These are phyloP conservation scores for Aspergillus japonicus DNA, from an alignment of 2,329 filamentous ascomycete species.

Conservation along the genomic window DNA sequence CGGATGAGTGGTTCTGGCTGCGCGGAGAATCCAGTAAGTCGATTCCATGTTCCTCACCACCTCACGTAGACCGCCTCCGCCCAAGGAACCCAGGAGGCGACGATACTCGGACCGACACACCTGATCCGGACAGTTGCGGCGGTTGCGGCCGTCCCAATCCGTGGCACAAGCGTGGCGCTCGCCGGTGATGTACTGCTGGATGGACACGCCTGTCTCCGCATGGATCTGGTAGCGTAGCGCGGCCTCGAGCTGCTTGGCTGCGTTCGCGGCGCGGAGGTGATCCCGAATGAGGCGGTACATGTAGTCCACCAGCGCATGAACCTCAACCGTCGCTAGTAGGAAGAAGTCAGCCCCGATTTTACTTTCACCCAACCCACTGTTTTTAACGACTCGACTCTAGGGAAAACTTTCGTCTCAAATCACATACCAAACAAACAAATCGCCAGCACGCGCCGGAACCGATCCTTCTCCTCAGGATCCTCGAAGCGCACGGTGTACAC, in stretches of 20 bases:
- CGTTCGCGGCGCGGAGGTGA: conserved; percentile 21
- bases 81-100: conserved; percentile 18
- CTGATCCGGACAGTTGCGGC: conserved; percentile 26
- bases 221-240: conserved; percentile 27
- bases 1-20: conserved; percentile 32
- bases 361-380: too few relatives aligned
- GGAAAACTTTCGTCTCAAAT: too few relatives aligned
- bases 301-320: conserved; percentile 27
- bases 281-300: conserved; percentile 38
- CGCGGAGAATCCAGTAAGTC: conserved; percentile 33
- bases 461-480: conserved; percentile 29
- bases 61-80: conserved; percentile 17
- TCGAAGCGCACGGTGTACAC: conserved; percentile 24
- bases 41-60: conserved; percentile 26
- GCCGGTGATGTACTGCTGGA: conserved; percentile 18
- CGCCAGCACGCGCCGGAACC: conserved; percentile 35
- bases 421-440: conserved; percentile 32
- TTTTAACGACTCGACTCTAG: too few relatives aligned
- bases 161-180: conserved; percentile 32
- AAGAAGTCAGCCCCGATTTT: background rate
- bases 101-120: conserved; percentile 26
- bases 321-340: conserved; percentile 27
- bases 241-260: conserved; percentile 20
- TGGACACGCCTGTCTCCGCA: conserved; percentile 22
- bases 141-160: conserved; percentile 32